Base-by-base conservation (phyloP, 176 grass and related monocot genomes). In the Hordeum marinum region DNA sequence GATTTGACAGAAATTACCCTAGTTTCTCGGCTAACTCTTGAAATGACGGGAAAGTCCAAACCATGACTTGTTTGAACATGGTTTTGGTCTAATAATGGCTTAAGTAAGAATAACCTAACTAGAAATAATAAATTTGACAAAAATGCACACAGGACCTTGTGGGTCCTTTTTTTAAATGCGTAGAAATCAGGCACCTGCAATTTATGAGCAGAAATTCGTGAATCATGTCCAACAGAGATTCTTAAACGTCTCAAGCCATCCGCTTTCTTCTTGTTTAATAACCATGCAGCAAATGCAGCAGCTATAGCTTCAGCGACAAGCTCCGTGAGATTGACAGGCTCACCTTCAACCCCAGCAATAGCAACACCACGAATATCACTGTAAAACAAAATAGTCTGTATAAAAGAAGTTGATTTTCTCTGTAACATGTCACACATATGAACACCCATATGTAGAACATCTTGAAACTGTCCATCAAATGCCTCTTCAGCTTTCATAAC, bases 321-420 rank as follows among this genome's bases (percentile, higher is more conserved):
- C 83, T 95, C 96, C 0, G 91, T 98, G 25, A 98, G 82, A 88
- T 87, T 98, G 60, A 95, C 41, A 75, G 81, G 85, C 70, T 98
- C 91, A 45, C 91, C 88, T 86, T 92, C 88, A 85, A 98, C 93
- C 77, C 91, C 96, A 82, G 90, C 89, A 88, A 98, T 82, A 75
- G 96, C 96, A 92, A 98, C 93, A 87, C 96, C 96, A 79, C 96
- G 96, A 73, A 98, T 94, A 92, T 98, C 96, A 81, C 96, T 95
- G 80, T 20, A 70, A 89, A 66, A 85, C 8, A 82, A 55, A 87
- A 62, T 15, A 26, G 2, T 77, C 12, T 79, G 24, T 73, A 45
- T 82, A 82, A 42, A 82, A 42, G 37, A 0, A 64, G 29, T 62
- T 78, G 20, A 55, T 72, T 63, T 72, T 11, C 26, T 27, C 27